Conservation (phyloP, 1,139 yeast genomes). For the Scheffersomyces quercinus region DNA sequence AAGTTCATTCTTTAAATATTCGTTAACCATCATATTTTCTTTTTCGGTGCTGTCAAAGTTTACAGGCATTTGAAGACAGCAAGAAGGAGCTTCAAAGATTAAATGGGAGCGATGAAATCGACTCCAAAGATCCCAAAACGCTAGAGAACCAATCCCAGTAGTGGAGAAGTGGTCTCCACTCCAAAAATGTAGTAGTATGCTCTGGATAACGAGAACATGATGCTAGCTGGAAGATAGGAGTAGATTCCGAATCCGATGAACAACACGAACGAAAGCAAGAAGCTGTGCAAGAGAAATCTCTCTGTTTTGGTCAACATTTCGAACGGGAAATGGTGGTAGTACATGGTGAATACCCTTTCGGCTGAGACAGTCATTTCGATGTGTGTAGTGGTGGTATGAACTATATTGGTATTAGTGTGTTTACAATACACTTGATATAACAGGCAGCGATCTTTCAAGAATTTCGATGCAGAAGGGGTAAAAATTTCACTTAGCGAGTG, state of each 20-base stretch:
- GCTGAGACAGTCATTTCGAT: slow-evolving; percentile 9
- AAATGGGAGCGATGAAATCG: no score
- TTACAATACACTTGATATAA: no score
- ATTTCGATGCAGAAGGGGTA: no score
- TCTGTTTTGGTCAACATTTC: slow-evolving; percentile 41
- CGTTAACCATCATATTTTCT: no score
- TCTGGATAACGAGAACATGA: slow-evolving; percentile 31
- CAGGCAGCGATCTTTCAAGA: no score
- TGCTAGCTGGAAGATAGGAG: slow-evolving; percentile 34
- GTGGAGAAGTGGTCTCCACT: slow-evolving; percentile 9
- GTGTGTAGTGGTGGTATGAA: neutral
- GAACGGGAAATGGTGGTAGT: slow-evolving; percentile 41
- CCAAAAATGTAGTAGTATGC: slow-evolving; percentile 41
- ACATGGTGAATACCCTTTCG: slow-evolving; percentile 25
- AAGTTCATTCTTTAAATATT: no score
- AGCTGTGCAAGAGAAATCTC: slow-evolving; percentile 29
- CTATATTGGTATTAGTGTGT: neutral
- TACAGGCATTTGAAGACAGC: no score
- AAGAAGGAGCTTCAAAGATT: no score
- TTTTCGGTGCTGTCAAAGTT: no score
- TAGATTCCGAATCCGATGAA: slow-evolving; percentile 41
- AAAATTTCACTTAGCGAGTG: no score
- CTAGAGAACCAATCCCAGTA: neutral
- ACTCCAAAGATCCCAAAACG: no score
- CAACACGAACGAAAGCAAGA: slow-evolving; percentile 30